A percentile compares a stretch with the other conserved stretches of the same genome.
These are phyloP conservation scores for Russula sp. DNA, from an alignment of 768 basidiomycete genomes.

Conservation along the genomic window DNA sequence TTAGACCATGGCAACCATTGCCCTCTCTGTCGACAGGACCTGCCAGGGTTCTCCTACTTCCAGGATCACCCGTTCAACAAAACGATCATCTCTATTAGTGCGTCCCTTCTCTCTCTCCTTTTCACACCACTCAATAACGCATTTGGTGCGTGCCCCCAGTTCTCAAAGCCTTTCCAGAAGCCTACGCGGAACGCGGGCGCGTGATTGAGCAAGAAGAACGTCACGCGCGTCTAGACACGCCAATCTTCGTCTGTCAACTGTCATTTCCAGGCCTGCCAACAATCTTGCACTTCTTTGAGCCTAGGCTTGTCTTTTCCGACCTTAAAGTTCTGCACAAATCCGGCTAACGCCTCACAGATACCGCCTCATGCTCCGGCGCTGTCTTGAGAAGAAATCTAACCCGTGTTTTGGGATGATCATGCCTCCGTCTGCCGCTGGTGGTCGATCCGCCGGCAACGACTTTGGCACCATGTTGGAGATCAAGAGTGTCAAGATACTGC, in stretches of 20 bases:
- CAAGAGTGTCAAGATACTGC: conserved; percentile 74
- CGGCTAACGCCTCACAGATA: conserved; percentile 43
- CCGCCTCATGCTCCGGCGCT: conserved; percentile 95
- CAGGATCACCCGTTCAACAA: conserved; percentile 77
- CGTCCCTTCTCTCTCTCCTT: not conserved
- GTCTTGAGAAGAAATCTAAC: conserved; percentile 63
- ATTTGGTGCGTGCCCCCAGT: conserved; percentile 36
- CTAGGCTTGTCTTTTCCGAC: conserved; percentile 41
- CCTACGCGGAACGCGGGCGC: conserved; percentile 58
- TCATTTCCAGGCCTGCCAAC: conserved; percentile 91
- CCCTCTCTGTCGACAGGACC: conserved; percentile 76
- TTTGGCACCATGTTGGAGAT: conserved; percentile 97
- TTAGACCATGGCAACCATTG: conserved; percentile 80
- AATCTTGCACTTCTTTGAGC: conserved; percentile 89
- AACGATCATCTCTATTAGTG: conserved; percentile 63
- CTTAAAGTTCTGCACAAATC: not conserved
- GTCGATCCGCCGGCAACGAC: conserved; percentile 38
- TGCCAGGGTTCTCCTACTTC: conserved; percentile 73
- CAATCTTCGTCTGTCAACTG: conserved; percentile 86
- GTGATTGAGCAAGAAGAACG: conserved; percentile 72
- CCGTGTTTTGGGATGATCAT: conserved; percentile 95
- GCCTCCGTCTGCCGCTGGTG: conserved; percentile 42
- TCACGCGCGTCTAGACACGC: conserved; percentile 74
- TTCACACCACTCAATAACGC: conserved; percentile 4
- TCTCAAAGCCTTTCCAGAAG: conserved; percentile 58